Evolutionary conservation across 495 filamentous ascomycete species (phyloP).

Genomic region (Neurospora sp.): DNA sequence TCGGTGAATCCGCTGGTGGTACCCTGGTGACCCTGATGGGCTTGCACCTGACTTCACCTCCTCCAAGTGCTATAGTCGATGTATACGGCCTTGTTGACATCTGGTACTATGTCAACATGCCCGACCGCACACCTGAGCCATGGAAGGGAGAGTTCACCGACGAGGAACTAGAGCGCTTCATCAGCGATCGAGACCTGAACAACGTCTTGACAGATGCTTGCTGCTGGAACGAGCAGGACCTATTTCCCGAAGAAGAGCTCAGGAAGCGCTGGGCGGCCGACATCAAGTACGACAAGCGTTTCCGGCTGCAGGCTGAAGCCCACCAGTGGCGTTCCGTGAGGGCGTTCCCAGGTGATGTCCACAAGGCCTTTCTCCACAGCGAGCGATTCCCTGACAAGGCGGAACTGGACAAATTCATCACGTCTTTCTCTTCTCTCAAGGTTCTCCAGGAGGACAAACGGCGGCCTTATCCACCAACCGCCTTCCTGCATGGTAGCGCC

Average conservation of each 20-base stretch:
- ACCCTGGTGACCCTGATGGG: conserved; percentile 16
- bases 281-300: conserved; percentile 9
- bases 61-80: conserved; percentile 15
- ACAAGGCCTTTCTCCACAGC: conserved; percentile 12
- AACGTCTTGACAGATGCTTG: conserved; percentile 14
- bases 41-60: conserved; percentile 1
- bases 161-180: conserved; percentile 7
- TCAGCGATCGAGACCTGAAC: conserved; percentile 11
- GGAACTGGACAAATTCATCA: conserved; percentile 9
- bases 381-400: conserved; percentile 14
- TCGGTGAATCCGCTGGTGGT: conserved; percentile 21
- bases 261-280: conserved; percentile 14
- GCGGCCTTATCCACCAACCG: conserved; percentile 16
- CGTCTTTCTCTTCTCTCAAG: conserved; percentile 9
- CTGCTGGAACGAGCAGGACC: conserved; percentile 15
- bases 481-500: conserved; percentile 18
- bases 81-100: conserved; percentile 19
- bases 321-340: conserved; percentile 11
- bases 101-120: background rate
- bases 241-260: conserved; percentile 7
- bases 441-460: conserved; percentile 7
- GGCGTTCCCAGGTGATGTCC: background rate
- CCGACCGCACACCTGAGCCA: background rate
- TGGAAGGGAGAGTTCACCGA: conserved; percentile 16
- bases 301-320: conserved; percentile 18